Conservation (phyloP, 352 stramenopile genomes). For the Stramenopiles sp. region DNA sequence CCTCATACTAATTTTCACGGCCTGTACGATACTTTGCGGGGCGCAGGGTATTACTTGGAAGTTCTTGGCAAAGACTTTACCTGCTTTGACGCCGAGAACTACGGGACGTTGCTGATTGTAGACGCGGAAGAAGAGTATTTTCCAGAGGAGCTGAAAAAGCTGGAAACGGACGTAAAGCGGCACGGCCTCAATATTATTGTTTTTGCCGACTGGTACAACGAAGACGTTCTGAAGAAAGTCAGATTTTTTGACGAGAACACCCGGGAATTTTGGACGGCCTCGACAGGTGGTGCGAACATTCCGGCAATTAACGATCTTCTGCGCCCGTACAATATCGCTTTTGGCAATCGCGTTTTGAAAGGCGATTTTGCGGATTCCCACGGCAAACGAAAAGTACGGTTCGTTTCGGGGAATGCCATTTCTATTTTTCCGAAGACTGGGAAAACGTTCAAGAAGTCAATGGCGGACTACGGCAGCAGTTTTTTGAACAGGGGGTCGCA, state of each 20-base stretch:
- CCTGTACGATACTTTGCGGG: constrained; percentile 43
- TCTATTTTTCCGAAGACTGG: background rate
- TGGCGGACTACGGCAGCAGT: background rate
- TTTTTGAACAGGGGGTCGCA: background rate
- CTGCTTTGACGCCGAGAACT: constrained; percentile 40
- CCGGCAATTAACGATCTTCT: constrained; percentile 44
- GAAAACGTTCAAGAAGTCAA: background rate
- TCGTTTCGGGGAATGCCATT: background rate
- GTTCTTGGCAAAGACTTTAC: constrained; percentile 50
- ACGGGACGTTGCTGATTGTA: constrained; percentile 48
- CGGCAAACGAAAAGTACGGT: background rate
- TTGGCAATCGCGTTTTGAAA: constrained; percentile 31
- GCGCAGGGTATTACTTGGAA: constrained; percentile 45
- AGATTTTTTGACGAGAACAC: constrained; percentile 56
- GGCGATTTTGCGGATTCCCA: background rate
- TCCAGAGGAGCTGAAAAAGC: constrained; percentile 33
- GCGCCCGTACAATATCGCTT: constrained; percentile 38
- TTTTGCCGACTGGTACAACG: constrained; percentile 54
- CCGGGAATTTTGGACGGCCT: constrained; percentile 45
- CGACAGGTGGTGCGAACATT: constrained; percentile 47
- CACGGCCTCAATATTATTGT: constrained; percentile 42
- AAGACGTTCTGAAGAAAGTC: constrained; percentile 37
- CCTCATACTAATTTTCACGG: constrained; percentile 59
- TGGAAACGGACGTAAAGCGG: constrained; percentile 37
- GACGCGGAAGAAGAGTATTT: constrained; percentile 57